phyloP scores from a whole-genome alignment of 2,329 filamentous ascomycete genomes.

The Phialocephala subalpina region DNA sequence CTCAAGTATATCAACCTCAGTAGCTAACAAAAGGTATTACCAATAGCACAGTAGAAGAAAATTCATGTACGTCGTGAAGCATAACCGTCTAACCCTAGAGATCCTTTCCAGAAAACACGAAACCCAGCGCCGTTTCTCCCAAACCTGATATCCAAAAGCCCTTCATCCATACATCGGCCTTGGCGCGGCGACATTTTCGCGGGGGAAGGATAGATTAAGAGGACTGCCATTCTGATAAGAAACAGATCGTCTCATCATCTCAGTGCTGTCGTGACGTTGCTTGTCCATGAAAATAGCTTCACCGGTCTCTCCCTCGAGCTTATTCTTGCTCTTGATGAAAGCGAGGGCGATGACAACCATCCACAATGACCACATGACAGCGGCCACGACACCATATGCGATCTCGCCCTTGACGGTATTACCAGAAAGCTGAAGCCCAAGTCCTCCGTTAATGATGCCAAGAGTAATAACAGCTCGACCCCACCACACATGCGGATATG shows the following conservation, averaged over 20 bases:
- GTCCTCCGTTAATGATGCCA: slow-evolving; percentile 69
- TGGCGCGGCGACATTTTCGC: background rate
- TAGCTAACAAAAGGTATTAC: background rate
- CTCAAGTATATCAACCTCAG: background rate
- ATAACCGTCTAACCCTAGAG: background rate
- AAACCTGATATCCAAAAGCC: background rate
- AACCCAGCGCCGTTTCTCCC: background rate
- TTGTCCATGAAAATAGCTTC: slow-evolving; percentile 8
- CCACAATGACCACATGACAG: slow-evolving; percentile 57
- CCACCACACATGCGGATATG: slow-evolving; percentile 64
- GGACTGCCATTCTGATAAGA: background rate
- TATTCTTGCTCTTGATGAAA: slow-evolving; percentile 23
- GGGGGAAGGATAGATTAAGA: background rate
- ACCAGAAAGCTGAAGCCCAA: slow-evolving; percentile 62
- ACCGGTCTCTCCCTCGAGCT: slow-evolving; percentile 19
- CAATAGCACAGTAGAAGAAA: background rate
- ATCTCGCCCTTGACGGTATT: slow-evolving; percentile 52
- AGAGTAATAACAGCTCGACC: slow-evolving; percentile 64
- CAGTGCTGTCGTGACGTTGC: slow-evolving; percentile 19
- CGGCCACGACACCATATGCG: slow-evolving; percentile 65
- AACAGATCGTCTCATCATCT: slow-evolving; percentile 9
- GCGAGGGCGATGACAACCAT: slow-evolving; percentile 42
- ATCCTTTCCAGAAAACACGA: background rate
- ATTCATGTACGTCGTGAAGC: background rate
- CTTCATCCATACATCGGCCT: background rate